A percentile compares a stretch with the other conserved stretches of the same genome.
Conservation (phyloP, 2,329 filamentous ascomycete genomes). For the Epichloe sibirici region DNA sequence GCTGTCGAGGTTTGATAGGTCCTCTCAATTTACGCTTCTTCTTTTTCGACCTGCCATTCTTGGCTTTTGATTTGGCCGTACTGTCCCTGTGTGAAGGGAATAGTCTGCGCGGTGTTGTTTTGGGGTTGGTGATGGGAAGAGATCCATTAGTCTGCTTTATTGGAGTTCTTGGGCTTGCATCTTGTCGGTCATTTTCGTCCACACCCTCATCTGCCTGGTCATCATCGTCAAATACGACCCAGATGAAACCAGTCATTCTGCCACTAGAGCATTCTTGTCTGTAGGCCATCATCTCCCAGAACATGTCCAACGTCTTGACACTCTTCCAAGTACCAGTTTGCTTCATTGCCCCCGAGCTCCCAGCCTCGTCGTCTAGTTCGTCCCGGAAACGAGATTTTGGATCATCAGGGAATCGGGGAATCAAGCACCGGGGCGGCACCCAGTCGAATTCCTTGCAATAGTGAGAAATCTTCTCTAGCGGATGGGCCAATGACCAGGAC, state of each 20-base stretch:
- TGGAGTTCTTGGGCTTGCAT: constrained; percentile 19
- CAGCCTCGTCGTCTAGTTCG: constrained; percentile 76
- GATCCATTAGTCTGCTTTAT: constrained; percentile 13
- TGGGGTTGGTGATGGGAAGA: constrained; percentile 15
- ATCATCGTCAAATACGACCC: constrained; percentile 67
- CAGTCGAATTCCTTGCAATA: constrained; percentile 44
- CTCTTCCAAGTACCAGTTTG: constrained; percentile 66
- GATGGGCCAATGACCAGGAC: constrained; percentile 58
- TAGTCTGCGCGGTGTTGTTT: constrained; percentile 21
- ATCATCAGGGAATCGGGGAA: constrained; percentile 83
- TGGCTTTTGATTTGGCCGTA: not conserved
- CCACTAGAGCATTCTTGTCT: constrained; percentile 92
- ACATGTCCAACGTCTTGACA: constrained; percentile 73
- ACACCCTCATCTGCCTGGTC: constrained; percentile 3
- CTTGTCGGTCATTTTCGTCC: constrained; percentile 2
- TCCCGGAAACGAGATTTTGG: constrained; percentile 83
- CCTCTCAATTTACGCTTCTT: constrained; percentile 42
- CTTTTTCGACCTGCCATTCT: constrained; percentile 22
- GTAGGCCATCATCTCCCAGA: constrained; percentile 98
- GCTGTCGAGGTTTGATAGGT: constrained; percentile 49
- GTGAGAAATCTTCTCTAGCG: constrained; percentile 53
- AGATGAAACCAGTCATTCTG: constrained; percentile 84
- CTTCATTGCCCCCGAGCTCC: constrained; percentile 41
- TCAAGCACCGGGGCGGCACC: constrained; percentile 69
- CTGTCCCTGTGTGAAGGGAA: constrained; percentile 15